Percentiles rank a stretch among this genome's conserved stretches.
These are phyloP conservation scores for Alternaria alternata DNA, from an alignment of 2,329 filamentous ascomycete species.

Conservation along the genomic window DNA sequence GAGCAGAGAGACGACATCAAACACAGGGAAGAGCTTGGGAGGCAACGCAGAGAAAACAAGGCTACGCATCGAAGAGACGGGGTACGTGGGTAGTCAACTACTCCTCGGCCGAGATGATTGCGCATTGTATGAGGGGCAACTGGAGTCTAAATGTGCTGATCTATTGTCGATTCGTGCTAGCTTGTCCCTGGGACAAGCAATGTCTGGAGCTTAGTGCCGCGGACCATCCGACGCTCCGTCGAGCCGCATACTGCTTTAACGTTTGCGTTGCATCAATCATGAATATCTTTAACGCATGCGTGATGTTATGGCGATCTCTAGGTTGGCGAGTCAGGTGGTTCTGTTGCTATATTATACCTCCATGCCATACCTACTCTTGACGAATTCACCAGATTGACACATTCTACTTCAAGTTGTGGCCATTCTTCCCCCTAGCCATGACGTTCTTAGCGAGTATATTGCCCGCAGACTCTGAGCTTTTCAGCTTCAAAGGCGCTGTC, in stretches of 20 bases:
- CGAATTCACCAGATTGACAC: not conserved
- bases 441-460: not conserved
- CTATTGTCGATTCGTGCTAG: not conserved
- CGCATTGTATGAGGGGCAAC: not conserved
- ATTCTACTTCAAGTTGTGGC: not conserved
- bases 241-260: not conserved
- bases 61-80: not conserved
- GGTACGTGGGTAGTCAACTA: not conserved
- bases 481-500: not conserved
- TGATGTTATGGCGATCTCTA: not conserved
- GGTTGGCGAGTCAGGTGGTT: not conserved
- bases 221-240: not conserved
- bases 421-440: not conserved
- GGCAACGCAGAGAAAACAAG: not conserved
- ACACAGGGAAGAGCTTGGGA: not conserved
- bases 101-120: not conserved
- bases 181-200: not conserved
- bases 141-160: not conserved
- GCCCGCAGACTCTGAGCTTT: not conserved
- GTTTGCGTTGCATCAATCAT: conserved; percentile 9
- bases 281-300: not conserved
- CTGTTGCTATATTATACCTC: not conserved
- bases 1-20: too few species aligned
- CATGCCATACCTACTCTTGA: not conserved
- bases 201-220: not conserved